Conservation (phyloP, 164 flowering plant species). For the Chimonanthus praecox region DNA sequence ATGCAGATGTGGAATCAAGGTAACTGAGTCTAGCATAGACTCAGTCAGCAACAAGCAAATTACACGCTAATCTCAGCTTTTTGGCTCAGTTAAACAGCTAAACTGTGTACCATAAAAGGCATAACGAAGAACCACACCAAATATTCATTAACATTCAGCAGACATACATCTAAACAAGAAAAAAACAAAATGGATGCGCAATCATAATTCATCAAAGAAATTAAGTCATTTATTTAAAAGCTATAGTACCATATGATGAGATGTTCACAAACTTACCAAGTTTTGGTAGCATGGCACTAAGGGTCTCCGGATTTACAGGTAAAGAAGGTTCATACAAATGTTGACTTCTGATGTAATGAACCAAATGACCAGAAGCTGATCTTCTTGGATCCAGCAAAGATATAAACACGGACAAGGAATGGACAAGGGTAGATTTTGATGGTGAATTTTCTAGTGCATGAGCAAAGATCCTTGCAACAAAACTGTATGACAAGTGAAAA, state of each 20-base stretch:
- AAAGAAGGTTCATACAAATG: slow-evolving; percentile 64
- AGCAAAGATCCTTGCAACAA: slow-evolving; percentile 71
- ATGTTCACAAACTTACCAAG: slow-evolving; percentile 55
- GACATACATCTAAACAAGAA: too few species aligned
- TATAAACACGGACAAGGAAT: slow-evolving; percentile 84
- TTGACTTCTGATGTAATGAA: slow-evolving; percentile 69
- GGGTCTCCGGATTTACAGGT: slow-evolving; percentile 69
- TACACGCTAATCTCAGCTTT: background rate
- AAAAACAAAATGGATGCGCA: too few species aligned
- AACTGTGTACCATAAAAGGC: background rate
- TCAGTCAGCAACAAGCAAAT: background rate
- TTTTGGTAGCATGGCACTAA: slow-evolving; percentile 85
- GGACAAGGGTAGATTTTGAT: slow-evolving; percentile 78
- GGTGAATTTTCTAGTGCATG: slow-evolving; percentile 77
- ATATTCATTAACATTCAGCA: background rate
- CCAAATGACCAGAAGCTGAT: slow-evolving; percentile 42
- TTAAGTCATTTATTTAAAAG: background rate
- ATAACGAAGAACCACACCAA: background rate
- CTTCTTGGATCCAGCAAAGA: slow-evolving; percentile 90
- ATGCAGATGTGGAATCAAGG: background rate
- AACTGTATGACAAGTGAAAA: slow-evolving; percentile 39
- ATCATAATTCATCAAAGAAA: too few species aligned
- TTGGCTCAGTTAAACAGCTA: background rate
- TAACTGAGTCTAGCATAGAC: background rate
- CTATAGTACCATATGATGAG: background rate